Percentiles rank a stretch among this genome's conserved stretches.
These are phyloP conservation scores for Tetrapisispora taiwanensis DNA, from an alignment of 805 yeast genomes.

Conservation along the genomic window DNA sequence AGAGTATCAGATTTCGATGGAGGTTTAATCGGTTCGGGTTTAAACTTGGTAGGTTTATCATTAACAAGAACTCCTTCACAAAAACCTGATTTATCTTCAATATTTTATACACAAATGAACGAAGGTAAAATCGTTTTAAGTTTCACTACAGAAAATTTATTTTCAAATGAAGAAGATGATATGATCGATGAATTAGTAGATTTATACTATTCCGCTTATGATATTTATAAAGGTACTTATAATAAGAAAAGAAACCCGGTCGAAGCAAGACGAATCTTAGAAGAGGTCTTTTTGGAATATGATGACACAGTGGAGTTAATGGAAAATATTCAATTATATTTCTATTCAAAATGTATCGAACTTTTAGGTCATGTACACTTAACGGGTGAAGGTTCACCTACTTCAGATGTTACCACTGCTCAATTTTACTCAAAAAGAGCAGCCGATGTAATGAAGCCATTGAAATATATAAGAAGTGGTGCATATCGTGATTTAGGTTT, in stretches of 20 bases:
- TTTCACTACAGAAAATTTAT: constrained; percentile 4
- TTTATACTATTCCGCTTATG: constrained; percentile 36
- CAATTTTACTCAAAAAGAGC: constrained; percentile 14
- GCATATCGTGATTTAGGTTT: constrained; percentile 36
- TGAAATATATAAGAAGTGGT: constrained; percentile 10
- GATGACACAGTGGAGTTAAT: constrained; percentile 7
- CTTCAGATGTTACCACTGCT: constrained; percentile 29
- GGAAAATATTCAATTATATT: constrained; percentile 23
- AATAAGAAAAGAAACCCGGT: constrained; percentile 37
- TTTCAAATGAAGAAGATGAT: constrained; percentile 21
- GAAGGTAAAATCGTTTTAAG: constrained; percentile 18
- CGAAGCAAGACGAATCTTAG: constrained; percentile 33
- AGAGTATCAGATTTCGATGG: constrained; percentile 58
- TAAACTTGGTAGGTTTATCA: constrained; percentile 37
- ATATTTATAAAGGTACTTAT: constrained; percentile 51
- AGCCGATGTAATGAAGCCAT: constrained; percentile 11
- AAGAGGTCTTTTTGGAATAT: constrained; percentile 15
- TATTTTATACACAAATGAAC: constrained; percentile 25
- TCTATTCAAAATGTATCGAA: constrained; percentile 33
- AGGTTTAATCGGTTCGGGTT: constrained; percentile 59
- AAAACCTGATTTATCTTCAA: constrained; percentile 26
- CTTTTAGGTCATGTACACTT: constrained; percentile 60
- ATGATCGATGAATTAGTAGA: constrained; percentile 31
- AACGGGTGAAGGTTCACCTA: constrained; percentile 56
- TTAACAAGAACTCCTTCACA: constrained; percentile 28